Base-by-base conservation (phyloP, 2,329 filamentous ascomycete genomes). In the Fusarium sp. region DNA sequence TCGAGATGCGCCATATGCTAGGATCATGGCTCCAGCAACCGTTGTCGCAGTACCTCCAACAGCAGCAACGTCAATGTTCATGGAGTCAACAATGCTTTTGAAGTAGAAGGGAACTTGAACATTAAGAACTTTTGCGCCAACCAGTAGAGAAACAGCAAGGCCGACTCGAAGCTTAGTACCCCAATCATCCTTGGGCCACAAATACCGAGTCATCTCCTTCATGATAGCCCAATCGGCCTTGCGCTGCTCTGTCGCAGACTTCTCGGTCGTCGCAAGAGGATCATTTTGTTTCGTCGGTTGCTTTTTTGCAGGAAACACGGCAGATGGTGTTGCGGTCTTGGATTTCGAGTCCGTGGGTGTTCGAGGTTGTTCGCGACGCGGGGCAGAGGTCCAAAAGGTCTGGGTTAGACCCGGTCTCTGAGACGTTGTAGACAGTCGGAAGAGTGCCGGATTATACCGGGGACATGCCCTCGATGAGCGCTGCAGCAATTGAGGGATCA, bases 101-200 rank as follows among this genome's bases (percentile, higher is more conserved):
- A 99, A 99, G 85, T 98, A 99, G 79, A 99, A 99, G 0, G 96
- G 96, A 49, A 99, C 94, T 83, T 99, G 94, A 18, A 99, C 96
- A 80, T 98, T 99, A 77, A 99, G 85, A 51, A 97, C 89, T 86
- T 99, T 99, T 78, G 94, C 94, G 63, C 95, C 93, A 24, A 99
- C 83, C 40, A 99, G 86, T 68, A 99, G 83, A 10, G 87, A 89
- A 6, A 99, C 87, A n/a, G 95, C 94, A 50, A 97, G 83, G 14
- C 92, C 89, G 34, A 99, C 96, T 68, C 96, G 90, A 68, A 95
- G 83, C 79, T 97, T 93, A 6, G 94, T 97, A 45, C 78, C 78
- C 50, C 79, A 69, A 59, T 90, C 90, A 79, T 95, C 90, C 84
- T 96, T 97, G 24, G 96, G 96, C 96, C 96, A 99, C 24, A 99